phyloP scores from a whole-genome alignment of 2,329 filamentous ascomycete species.

The Pseudocercospora fuligena region DNA sequence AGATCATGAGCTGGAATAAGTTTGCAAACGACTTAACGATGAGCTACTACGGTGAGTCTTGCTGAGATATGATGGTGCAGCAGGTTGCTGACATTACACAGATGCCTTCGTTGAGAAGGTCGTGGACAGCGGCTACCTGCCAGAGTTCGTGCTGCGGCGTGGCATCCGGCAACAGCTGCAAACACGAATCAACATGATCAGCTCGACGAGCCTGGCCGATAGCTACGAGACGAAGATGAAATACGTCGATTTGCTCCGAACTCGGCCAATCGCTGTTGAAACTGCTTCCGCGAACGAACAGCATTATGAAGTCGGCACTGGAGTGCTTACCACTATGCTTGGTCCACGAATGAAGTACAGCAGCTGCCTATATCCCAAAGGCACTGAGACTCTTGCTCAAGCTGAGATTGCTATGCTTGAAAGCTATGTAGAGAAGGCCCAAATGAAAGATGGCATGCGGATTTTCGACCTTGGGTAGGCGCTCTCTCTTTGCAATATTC shows the following conservation, averaged over 20 bases:
- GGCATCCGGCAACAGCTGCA: slow-evolving; percentile 70
- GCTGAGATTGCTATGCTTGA: slow-evolving; percentile 71
- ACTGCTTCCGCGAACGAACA: slow-evolving; percentile 69
- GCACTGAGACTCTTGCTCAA: slow-evolving; percentile 65
- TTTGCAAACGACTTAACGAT: slow-evolving; percentile 1
- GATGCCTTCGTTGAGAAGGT: slow-evolving; percentile 57
- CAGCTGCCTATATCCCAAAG: slow-evolving; percentile 67
- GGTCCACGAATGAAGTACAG: slow-evolving; percentile 76
- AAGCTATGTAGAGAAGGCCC: slow-evolving; percentile 65
- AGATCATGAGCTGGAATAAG: neutral
- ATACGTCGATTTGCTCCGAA: slow-evolving; percentile 64
- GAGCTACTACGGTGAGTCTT: slow-evolving; percentile 29
- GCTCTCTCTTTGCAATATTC: neutral
- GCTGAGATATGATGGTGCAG: neutral
- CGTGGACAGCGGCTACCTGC: slow-evolving; percentile 69
- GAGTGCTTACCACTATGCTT: slow-evolving; percentile 64
- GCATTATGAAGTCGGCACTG: slow-evolving; percentile 74
- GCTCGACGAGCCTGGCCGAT: slow-evolving; percentile 57
- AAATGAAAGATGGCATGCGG: slow-evolving; percentile 63
- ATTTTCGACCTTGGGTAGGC: slow-evolving; percentile 66
- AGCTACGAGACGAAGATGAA: slow-evolving; percentile 65
- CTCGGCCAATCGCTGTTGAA: slow-evolving; percentile 69
- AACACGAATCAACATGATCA: slow-evolving; percentile 63
- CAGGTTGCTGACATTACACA: slow-evolving; percentile 22
- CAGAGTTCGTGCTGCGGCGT: slow-evolving; percentile 64